Conservation (phyloP, 2,329 filamentous ascomycete genomes). For the Onygenales sp. region DNA sequence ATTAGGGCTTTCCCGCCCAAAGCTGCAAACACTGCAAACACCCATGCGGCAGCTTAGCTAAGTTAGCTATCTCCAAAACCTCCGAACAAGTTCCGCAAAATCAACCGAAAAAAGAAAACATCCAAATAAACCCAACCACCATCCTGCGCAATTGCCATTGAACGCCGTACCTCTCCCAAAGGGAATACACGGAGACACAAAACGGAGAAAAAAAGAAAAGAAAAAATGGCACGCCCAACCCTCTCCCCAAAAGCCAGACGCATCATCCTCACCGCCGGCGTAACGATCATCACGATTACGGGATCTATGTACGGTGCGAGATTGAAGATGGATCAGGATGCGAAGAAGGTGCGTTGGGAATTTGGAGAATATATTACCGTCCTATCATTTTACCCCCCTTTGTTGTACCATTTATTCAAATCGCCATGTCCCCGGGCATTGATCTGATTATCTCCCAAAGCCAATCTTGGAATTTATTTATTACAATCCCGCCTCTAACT, state of each 20-base stretch:
- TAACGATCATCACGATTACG: slow-evolving; percentile 47
- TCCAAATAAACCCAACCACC: no score
- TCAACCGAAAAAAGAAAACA: no score
- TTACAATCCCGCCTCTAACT: not conserved
- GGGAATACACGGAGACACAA: no score
- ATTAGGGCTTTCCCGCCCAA: not conserved
- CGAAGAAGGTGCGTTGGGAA: slow-evolving; percentile 11
- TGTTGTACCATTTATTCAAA: not conserved
- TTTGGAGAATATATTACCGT: not conserved
- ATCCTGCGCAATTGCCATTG: no score
- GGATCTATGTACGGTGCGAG: slow-evolving; percentile 53
- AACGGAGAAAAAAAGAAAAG: not conserved
- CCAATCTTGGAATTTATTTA: no score
- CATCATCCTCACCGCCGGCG: slow-evolving; percentile 44
- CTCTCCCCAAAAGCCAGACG: slow-evolving; percentile 34
- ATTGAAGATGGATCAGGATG: slow-evolving; percentile 25
- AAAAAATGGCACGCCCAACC: not conserved
- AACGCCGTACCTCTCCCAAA: not conserved
- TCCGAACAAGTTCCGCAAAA: no score
- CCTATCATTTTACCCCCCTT: slow-evolving; percentile 1
- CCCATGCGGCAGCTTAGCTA: not conserved
- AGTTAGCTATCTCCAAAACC: not conserved
- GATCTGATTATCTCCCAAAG: not conserved
- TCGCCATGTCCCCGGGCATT: no score
- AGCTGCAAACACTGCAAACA: not conserved